A percentile compares a stretch with the other conserved stretches of the same genome.
Evolutionary conservation across 805 yeast genomes (phyloP).

Genomic region (Lipomyces japonicus): DNA sequence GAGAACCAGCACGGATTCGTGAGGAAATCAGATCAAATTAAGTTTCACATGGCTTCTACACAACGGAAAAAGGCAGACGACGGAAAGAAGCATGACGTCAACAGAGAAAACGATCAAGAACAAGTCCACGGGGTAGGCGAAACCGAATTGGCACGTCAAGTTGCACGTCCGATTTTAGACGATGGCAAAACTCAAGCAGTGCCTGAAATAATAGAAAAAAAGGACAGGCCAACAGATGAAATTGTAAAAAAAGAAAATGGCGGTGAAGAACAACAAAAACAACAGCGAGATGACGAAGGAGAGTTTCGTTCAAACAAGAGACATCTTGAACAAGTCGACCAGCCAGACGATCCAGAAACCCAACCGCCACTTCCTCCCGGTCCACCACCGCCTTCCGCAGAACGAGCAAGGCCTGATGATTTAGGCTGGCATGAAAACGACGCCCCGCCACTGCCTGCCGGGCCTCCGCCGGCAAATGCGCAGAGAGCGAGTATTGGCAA

Average conservation of each 20-base stretch:
- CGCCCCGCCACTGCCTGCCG: slow-evolving; percentile 27
- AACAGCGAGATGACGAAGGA: background rate
- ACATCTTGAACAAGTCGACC: background rate
- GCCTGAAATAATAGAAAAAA: too few species aligned
- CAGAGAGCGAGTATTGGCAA: slow-evolving; percentile 28
- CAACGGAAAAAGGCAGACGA: too few species aligned
- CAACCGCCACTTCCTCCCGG: too few species aligned
- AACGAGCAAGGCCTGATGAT: background rate
- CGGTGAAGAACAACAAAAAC: background rate
- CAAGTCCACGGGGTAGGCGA: background rate
- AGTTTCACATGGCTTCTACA: too few species aligned
- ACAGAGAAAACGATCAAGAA: background rate
- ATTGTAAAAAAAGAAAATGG: background rate
- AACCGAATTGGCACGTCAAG: too few species aligned
- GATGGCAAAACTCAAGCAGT: too few species aligned
- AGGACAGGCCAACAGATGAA: background rate
- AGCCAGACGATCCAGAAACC: too few species aligned
- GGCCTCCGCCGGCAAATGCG: slow-evolving; percentile 28
- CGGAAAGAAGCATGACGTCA: too few species aligned
- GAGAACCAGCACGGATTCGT: too few species aligned
- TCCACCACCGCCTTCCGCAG: too few species aligned
- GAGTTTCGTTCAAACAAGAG: background rate
- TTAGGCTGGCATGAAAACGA: slow-evolving; percentile 8
- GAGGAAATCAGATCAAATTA: too few species aligned
- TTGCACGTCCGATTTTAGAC: too few species aligned